Evolutionary conservation across 306 rosid species (phyloP), one percentile per base, ranked within the genome.

Genomic region (Sindora glabra): DNA sequence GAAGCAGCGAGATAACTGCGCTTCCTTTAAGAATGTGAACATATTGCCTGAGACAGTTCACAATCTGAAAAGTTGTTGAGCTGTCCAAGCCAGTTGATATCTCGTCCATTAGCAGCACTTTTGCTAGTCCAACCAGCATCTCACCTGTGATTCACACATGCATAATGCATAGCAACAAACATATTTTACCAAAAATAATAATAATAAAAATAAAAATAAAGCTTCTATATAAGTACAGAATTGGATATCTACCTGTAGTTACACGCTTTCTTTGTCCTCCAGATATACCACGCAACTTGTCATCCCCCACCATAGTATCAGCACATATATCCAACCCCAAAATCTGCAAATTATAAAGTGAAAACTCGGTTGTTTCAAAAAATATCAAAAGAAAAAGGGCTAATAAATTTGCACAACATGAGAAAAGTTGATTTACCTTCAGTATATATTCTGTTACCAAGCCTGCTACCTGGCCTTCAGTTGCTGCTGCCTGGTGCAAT

Each of bases 191-290:
- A n/a, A n/a, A n/a, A n/a, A n/a, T n/a, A n/a, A n/a, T n/a, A n/a
- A n/a, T n/a, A n/a, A n/a, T n/a, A n/a, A n/a, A n/a, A n/a, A n/a
- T n/a, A n/a, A n/a, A n/a, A n/a, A n/a, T n/a, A n/a, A n/a, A n/a
- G n/a, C n/a, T n/a, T n/a, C n/a, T n/a, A n/a, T n/a, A n/a, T n/a
- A n/a, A n/a, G n/a, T n/a, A n/a, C n/a, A n/a, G n/a, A n/a, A n/a
- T n/a, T n/a, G n/a, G n/a, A n/a, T n/a, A n/a, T n/a, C n/a, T n/a
- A n/a, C n/a, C n/a, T 48, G 80, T 65, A 7, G 83, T 78, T 15
- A 78, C 83, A 24, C 83, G 80, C 48, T 74, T 74, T 49, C 70
- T 74, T 74, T 79, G 84, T 2, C 84, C 84, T 8, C 84, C 84
- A 2, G 84, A 79, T n/a, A 79, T 58, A 9, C 85, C 85, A 4